phyloP scores from a whole-genome alignment of 2,329 filamentous ascomycete species.

The Trichocomaceae sp. region DNA sequence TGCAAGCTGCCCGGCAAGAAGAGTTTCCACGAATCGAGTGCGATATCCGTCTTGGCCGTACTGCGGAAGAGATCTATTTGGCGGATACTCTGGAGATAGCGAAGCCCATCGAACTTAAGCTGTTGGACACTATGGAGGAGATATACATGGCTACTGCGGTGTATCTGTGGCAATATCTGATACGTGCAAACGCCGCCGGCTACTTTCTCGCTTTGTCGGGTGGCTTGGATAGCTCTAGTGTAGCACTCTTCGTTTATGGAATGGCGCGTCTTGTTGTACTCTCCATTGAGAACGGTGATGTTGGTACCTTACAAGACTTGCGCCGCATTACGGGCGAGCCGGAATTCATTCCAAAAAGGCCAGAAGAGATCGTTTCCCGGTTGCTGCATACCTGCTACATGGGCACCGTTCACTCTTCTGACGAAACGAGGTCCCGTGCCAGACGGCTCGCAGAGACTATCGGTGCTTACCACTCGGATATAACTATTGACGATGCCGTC shows the following conservation, averaged over 20 bases:
- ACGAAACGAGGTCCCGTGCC: slow-evolving; percentile 60
- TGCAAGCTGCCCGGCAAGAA: slow-evolving; percentile 20
- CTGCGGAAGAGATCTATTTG: not conserved
- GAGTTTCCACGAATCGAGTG: not conserved
- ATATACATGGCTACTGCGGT: slow-evolving; percentile 20
- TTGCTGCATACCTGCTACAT: slow-evolving; percentile 62
- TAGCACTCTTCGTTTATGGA: slow-evolving; percentile 26
- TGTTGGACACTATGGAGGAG: slow-evolving; percentile 16
- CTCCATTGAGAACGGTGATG: slow-evolving; percentile 21
- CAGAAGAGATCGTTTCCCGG: slow-evolving; percentile 52
- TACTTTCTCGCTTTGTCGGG: slow-evolving; percentile 29
- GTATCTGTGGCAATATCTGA: slow-evolving; percentile 29
- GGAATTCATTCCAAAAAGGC: slow-evolving; percentile 45
- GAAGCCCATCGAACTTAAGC: not conserved
- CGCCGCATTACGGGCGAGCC: slow-evolving; percentile 31
- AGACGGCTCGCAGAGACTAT: slow-evolving; percentile 53
- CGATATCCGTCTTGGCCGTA: not conserved
- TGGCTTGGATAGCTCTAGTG: slow-evolving; percentile 28
- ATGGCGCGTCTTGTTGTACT: slow-evolving; percentile 28
- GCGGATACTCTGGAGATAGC: not conserved
- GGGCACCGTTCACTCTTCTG: slow-evolving; percentile 60
- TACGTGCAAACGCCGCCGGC: slow-evolving; percentile 22
- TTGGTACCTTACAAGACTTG: slow-evolving; percentile 22
- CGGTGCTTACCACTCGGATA: slow-evolving; percentile 62
- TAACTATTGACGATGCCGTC: slow-evolving; percentile 64